Evolutionary conservation across 352 stramenopile species (phyloP).

Genomic region (Phytophthora lateralis): DNA sequence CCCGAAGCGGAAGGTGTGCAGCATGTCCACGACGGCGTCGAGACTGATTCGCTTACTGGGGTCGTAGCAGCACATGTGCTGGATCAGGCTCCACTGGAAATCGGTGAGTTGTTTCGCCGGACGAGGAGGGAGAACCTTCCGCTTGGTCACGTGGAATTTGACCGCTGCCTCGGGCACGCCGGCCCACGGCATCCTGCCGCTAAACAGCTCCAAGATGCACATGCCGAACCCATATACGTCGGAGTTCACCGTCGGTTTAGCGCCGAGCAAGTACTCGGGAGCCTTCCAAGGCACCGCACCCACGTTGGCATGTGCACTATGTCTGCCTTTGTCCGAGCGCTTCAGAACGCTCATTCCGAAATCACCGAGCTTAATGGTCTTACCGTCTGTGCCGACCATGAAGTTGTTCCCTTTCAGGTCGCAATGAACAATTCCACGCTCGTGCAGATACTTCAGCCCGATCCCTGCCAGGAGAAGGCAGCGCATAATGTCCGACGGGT

Average conservation of each 20-base stretch:
- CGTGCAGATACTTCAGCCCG: constrained; percentile 43
- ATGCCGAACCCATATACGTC: constrained; percentile 42
- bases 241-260: constrained; percentile 19
- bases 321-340: constrained; percentile 15
- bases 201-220: constrained; percentile 42
- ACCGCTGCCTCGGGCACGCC: constrained; percentile 30
- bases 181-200: constrained; percentile 31
- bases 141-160: constrained; percentile 33
- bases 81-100: constrained; percentile 36
- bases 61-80: constrained; percentile 36
- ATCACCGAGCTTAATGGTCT: constrained; percentile 39
- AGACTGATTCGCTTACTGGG: constrained; percentile 31
- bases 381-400: constrained; percentile 34
- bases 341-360: constrained; percentile 41
- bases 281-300: constrained; percentile 40
- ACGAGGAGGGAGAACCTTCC: constrained; percentile 20
- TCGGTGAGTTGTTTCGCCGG: constrained; percentile 12
- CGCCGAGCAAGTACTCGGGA: constrained; percentile 26
- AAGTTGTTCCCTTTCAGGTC: constrained; percentile 48
- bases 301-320: constrained; percentile 1
- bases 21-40: constrained; percentile 28
- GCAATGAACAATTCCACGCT: constrained; percentile 35
- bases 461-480: constrained; percentile 31
- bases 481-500: constrained; percentile 31
- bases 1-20: constrained; percentile 27